Conservation (phyloP, 106 monocot species). For the Dendrobium chrysotoxum region DNA sequence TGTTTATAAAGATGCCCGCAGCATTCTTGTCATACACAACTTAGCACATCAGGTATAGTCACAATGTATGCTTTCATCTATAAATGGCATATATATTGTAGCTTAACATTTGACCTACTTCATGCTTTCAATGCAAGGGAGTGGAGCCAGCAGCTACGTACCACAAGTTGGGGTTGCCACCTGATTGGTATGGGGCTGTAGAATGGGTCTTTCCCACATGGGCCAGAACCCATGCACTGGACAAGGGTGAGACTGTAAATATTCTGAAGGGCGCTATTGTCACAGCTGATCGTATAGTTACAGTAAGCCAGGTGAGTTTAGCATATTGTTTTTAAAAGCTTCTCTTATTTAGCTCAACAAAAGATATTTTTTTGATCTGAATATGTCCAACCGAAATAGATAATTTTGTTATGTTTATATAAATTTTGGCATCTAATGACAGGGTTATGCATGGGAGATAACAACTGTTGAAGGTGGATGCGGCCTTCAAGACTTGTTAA, state of each 20-base stretch:
- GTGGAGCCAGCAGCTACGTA: conserved; percentile 80
- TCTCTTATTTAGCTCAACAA: background rate
- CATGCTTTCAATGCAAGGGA: conserved; percentile 30
- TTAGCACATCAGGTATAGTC: conserved; percentile 76
- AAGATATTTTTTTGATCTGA: conserved; percentile 8
- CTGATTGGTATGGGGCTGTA: conserved; percentile 73
- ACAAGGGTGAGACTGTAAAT: conserved; percentile 92
- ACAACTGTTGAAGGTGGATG: conserved; percentile 91
- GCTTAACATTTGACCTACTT: background rate
- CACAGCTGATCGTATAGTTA: conserved; percentile 77
- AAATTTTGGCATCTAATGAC: conserved; percentile 7
- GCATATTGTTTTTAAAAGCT: background rate
- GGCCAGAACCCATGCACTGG: conserved; percentile 86
- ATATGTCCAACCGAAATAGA: background rate
- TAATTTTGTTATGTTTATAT: background rate
- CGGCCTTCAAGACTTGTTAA: conserved; percentile 72
- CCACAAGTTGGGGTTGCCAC: conserved; percentile 58
- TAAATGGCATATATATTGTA: background rate
- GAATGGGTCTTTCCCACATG: conserved; percentile 92
- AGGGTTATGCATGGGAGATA: conserved; percentile 97
- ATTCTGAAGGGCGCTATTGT: conserved; percentile 90
- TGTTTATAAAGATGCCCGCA: conserved; percentile 74
- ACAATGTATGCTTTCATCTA: background rate
- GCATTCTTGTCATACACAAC: conserved; percentile 90
- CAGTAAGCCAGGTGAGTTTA: conserved; percentile 73